Evolutionary conservation across 1,284 basidiomycete species (phyloP).

Genomic region (Anthracocystis walkeri): DNA sequence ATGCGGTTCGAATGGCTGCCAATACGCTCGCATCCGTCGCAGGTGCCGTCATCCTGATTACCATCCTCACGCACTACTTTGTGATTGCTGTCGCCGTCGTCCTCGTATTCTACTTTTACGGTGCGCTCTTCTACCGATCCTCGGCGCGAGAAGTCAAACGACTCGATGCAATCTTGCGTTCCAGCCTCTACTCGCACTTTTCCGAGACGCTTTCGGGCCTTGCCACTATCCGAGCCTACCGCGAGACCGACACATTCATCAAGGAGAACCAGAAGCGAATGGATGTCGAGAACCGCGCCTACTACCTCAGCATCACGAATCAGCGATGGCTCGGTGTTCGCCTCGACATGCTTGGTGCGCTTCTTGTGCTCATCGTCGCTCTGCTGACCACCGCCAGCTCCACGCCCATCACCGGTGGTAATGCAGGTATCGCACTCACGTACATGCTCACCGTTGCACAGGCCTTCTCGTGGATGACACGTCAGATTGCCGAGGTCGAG

Average conservation of each 20-base stretch:
- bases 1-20: slow-evolving; percentile 66
- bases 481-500: slow-evolving; percentile 70
- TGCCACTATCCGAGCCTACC: slow-evolving; percentile 86
- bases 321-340: slow-evolving; percentile 85
- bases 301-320: slow-evolving; percentile 85
- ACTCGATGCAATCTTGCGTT: slow-evolving; percentile 77
- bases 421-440: slow-evolving; percentile 64
- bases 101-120: slow-evolving; percentile 62
- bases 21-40: slow-evolving; percentile 71
- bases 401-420: slow-evolving; percentile 41
- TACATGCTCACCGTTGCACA: slow-evolving; percentile 65
- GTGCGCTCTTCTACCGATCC: slow-evolving; percentile 83
- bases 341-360: slow-evolving; percentile 71
- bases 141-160: slow-evolving; percentile 90
- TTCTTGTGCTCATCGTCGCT: slow-evolving; percentile 65
- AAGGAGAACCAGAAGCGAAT: slow-evolving; percentile 75
- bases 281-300: slow-evolving; percentile 89
- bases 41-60: slow-evolving; percentile 77
- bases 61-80: slow-evolving; percentile 79
- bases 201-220: slow-evolving; percentile 88
- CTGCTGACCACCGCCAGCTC: slow-evolving; percentile 56
- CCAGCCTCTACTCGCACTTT: slow-evolving; percentile 84
- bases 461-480: slow-evolving; percentile 66
- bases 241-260: slow-evolving; percentile 72
- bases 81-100: slow-evolving; percentile 71